Conservation (phyloP, 1,284 basidiomycete species). For the Trichosporon sp. region DNA sequence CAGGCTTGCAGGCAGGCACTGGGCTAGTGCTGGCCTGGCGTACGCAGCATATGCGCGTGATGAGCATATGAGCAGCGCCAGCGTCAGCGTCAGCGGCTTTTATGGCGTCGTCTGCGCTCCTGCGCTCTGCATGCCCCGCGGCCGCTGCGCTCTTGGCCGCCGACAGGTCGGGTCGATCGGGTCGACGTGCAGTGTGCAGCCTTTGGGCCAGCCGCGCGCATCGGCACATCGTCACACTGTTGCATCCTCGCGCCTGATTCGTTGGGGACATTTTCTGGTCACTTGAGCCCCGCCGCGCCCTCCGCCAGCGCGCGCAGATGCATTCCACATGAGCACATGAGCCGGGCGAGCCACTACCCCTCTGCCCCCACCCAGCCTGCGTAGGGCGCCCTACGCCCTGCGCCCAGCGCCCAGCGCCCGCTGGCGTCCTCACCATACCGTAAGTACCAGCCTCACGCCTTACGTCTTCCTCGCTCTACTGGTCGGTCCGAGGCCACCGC, state of each 20-base stretch:
- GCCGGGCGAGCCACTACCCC: no score
- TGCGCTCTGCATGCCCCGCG: neutral
- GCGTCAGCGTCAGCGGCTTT: neutral
- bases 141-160: no score
- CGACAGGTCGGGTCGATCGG: no score
- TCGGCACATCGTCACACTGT: neutral
- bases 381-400: neutral
- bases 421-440: neutral
- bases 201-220: neutral
- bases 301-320: neutral
- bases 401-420: no score
- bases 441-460: no score
- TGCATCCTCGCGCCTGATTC: neutral
- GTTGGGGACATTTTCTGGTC: neutral
- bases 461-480: neutral
- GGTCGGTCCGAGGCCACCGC: neutral
- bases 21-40: no score
- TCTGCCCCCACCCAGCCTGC: neutral
- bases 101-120: neutral
- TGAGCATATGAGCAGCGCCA: no score
- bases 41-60: neutral
- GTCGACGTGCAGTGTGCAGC: neutral
- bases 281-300: neutral
- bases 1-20: neutral
- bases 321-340: neutral